phyloP scores from a whole-genome alignment of 2,329 filamentous ascomycete genomes.

The Colletotrichum echinochloae region DNA sequence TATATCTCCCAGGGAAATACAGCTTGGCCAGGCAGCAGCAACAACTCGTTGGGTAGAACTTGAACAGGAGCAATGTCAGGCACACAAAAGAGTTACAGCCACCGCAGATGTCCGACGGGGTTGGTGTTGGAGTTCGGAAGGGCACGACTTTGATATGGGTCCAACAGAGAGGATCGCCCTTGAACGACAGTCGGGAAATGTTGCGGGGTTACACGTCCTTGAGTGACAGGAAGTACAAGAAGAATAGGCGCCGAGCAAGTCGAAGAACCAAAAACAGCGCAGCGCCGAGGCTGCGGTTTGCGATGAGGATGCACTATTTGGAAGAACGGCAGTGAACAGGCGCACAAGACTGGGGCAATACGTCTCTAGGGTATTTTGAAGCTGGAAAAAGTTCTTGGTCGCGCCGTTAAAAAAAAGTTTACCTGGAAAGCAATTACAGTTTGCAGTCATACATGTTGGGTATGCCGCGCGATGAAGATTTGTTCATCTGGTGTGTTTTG shows the following conservation, averaged over 20 bases:
- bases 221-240: neutral
- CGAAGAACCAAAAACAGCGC: neutral
- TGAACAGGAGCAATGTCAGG: conserved; percentile 19
- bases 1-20: conserved; percentile 30
- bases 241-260: conserved; percentile 1
- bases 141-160: neutral
- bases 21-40: conserved; percentile 23
- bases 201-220: conserved; percentile 18
- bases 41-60: conserved; percentile 20
- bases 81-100: neutral
- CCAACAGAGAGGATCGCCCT: conserved; percentile 17
- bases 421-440: conserved; percentile 9
- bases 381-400: neutral
- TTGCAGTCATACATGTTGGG: conserved; percentile 1
- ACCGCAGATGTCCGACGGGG: neutral
- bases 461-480: neutral
- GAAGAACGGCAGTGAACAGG: conserved; percentile 3
- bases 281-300: conserved; percentile 5
- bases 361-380: neutral
- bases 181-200: conserved; percentile 31
- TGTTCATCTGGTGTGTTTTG: neutral
- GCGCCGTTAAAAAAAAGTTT: conserved; percentile 10
- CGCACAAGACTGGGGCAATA: neutral
- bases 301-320: neutral
- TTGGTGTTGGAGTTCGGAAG: neutral